Evolutionary conservation across 1,139 yeast species (phyloP).

Genomic region (Schizosaccharomyces versatilis): DNA sequence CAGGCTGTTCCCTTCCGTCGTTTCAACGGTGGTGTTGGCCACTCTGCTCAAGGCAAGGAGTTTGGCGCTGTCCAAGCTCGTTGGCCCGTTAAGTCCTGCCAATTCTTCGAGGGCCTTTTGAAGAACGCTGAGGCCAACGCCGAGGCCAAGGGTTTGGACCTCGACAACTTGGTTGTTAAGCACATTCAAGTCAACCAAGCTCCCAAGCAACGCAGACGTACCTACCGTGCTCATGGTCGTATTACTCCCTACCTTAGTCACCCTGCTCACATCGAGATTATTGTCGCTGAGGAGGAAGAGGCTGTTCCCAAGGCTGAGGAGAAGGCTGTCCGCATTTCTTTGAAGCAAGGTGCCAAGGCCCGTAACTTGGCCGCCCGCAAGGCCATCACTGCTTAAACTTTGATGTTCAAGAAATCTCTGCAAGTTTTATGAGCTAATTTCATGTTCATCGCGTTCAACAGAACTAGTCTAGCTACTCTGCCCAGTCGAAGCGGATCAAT

Average conservation of each 20-base stretch:
- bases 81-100: conserved; percentile 99
- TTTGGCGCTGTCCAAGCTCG: conserved; percentile 93
- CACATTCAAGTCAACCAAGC: conserved; percentile 99
- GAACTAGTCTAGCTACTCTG: no score
- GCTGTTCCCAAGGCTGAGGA: conserved; percentile 85
- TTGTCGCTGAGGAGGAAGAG: conserved; percentile 88
- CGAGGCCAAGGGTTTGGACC: conserved; percentile 87
- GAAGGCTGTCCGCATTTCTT: conserved; percentile 2
- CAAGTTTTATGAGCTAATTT: no score
- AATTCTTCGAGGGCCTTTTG: conserved; percentile 82
- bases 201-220: conserved; percentile 99
- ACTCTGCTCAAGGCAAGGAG: conserved; percentile 99
- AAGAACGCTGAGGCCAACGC: conserved; percentile 98
- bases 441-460: no score
- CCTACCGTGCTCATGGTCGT: conserved; percentile 99
- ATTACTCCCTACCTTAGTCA: conserved; percentile 95
- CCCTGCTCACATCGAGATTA: conserved; percentile 97
- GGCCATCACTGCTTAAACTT: conserved; percentile 2
- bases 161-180: conserved; percentile 75
- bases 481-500: no score
- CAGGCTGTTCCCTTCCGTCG: conserved; percentile 99
- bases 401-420: neutral
- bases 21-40: conserved; percentile 88
- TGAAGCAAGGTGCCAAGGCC: conserved; percentile 4
- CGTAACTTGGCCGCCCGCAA: conserved; percentile 4